A percentile compares a stretch with the other conserved stretches of the same genome.
phyloP scores from a whole-genome alignment of 1,284 basidiomycete genomes.

The Ceratobasidium sp. region DNA sequence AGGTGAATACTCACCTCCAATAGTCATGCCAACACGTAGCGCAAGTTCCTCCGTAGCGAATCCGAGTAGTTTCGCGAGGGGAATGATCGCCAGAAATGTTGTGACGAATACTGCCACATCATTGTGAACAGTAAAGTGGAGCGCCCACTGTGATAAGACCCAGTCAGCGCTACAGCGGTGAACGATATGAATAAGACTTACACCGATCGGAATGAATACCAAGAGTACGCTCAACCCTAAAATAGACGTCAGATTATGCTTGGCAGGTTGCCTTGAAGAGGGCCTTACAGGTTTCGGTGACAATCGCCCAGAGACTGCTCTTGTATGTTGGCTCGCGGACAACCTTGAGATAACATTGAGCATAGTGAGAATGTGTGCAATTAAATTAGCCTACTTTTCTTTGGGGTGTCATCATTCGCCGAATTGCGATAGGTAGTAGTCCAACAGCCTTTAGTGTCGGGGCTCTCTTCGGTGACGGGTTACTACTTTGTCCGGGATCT shows the following conservation, averaged over 20 bases:
- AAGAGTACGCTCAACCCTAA: constrained; percentile 74
- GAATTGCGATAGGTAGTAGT: constrained; percentile 15
- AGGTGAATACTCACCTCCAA: constrained; percentile 51
- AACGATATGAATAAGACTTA: constrained; percentile 54
- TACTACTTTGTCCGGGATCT: neutral
- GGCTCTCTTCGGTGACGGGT: neutral
- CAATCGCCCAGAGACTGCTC: constrained; percentile 44
- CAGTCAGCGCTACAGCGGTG: constrained; percentile 14
- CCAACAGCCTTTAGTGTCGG: constrained; percentile 16
- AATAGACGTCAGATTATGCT: neutral
- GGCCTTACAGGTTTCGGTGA: constrained; percentile 42
- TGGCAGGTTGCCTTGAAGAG: too few species aligned
- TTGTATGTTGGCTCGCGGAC: constrained; percentile 34
- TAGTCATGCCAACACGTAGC: constrained; percentile 45
- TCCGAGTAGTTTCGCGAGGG: constrained; percentile 44
- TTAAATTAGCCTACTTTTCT: constrained; percentile 2
- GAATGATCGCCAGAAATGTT: constrained; percentile 45
- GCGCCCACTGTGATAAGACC: constrained; percentile 43
- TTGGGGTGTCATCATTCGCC: constrained; percentile 27
- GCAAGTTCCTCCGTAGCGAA: constrained; percentile 46
- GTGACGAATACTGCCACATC: constrained; percentile 42
- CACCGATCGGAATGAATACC: constrained; percentile 74
- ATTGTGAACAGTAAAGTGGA: constrained; percentile 45
- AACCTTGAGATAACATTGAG: constrained; percentile 16
- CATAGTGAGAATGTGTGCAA: neutral